Percentiles rank a stretch among this genome's conserved stretches.
phyloP scores from a whole-genome alignment of 306 rosid genomes.

The Malus domestica region ASM211411v1 NC_041793.1:25725001-25725500 shows the following conservation, averaged over 20 bases:
- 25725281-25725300: not conserved
- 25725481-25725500: too few relatives aligned
- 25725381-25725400: too few relatives aligned
- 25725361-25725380: not conserved
- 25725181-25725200: not conserved
- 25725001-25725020: not conserved
- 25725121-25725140: slow-evolving; percentile 18
- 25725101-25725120: slow-evolving; percentile 8
- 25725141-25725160: slow-evolving; percentile 1
- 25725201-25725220: not conserved
- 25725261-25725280: too few relatives aligned
- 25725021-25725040: not conserved
- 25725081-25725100: too few relatives aligned
- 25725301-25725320: not conserved
- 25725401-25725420: not conserved
- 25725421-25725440: too few relatives aligned
- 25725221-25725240: too few relatives aligned
- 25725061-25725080: not conserved
- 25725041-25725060: not conserved
- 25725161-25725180: slow-evolving; percentile 13
- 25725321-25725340: not conserved
- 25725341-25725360: not conserved
- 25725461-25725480: too few relatives aligned
- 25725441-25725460: too few relatives aligned
- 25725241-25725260: too few relatives aligned